Evolutionary conservation across 306 rosid species (phyloP).

Genomic region (Alnus glutinosa): DNA sequence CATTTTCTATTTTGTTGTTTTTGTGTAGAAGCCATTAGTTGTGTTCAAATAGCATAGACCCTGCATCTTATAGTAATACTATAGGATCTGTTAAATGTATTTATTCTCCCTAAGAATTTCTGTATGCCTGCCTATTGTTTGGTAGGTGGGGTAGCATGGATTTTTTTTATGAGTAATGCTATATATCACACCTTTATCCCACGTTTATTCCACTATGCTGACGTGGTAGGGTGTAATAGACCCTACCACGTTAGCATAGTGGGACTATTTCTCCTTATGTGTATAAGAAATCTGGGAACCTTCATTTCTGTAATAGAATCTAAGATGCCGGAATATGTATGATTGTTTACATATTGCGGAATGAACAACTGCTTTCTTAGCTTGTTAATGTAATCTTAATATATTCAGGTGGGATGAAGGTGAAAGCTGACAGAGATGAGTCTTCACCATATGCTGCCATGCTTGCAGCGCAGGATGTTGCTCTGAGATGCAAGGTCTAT

Average conservation of each 20-base stretch:
- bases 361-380: background rate
- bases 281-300: background rate
- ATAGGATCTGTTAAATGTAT: background rate
- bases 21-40: background rate
- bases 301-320: background rate
- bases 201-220: too few relatives aligned
- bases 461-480: conserved; percentile 94
- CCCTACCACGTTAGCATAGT: too few relatives aligned
- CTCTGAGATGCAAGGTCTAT: conserved; percentile 72
- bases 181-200: too few relatives aligned
- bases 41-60: background rate
- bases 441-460: conserved; percentile 88
- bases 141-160: background rate
- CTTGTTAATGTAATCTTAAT: background rate
- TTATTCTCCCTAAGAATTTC: background rate
- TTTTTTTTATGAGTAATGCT: background rate
- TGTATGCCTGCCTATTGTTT: background rate
- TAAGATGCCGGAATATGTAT: background rate
- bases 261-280: too few relatives aligned
- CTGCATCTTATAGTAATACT: background rate
- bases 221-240: too few relatives aligned
- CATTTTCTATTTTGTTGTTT: background rate
- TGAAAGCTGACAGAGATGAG: conserved; percentile 83
- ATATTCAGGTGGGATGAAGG: conserved; percentile 83
- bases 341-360: background rate